Evolutionary conservation across 352 stramenopile species (phyloP), one percentile per base, ranked within the genome.

Genomic region (Pythium plurisporium): DNA sequence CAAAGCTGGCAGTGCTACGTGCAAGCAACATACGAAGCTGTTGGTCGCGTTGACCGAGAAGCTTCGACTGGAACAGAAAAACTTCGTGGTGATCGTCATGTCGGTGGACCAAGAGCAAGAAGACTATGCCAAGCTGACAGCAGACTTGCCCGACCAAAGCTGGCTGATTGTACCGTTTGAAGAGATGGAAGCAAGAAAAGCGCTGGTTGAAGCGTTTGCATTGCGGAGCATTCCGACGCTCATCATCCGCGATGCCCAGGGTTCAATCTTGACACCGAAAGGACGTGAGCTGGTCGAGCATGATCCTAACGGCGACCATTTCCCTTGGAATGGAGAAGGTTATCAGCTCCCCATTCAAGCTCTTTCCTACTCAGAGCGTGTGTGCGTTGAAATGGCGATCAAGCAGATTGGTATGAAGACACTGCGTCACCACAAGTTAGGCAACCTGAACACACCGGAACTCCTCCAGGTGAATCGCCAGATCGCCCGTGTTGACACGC

Each of bases 351-450:
- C 82, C 15, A 73, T 76, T 30, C 64, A 65, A 9, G 53, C 51
- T 0, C 47, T 95, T 10, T 73, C 73, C 1, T 65, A 78, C 17
- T 94, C 83, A 0, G 82, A 91, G 59, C 63, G 57, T 4, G 70
- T 68, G 15, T 91, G 75, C 42, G 82, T 95, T 23, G 55, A 67
- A 25, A 87, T 92, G 62, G 70, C 69, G 23, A 60, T 76, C 8
- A 89, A 91, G 47, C 85, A 95, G 58, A 79, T 91, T 27, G 79
- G 81, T 2, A 46, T 87, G 12, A 91, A 91, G 49, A 87, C 82
- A 11, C 59, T 95, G 5, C 70, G 70, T 22, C 81, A 91, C 8
- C 70, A 86, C 45, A 53, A 72, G 27, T 25, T 47, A 11, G 68
- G 64, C 2, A 73, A 86, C 19, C 69, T 91, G 36, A 63, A 54